Base-by-base conservation (phyloP, 352 stramenopile species). In the Blastocystis sp. region DNA sequence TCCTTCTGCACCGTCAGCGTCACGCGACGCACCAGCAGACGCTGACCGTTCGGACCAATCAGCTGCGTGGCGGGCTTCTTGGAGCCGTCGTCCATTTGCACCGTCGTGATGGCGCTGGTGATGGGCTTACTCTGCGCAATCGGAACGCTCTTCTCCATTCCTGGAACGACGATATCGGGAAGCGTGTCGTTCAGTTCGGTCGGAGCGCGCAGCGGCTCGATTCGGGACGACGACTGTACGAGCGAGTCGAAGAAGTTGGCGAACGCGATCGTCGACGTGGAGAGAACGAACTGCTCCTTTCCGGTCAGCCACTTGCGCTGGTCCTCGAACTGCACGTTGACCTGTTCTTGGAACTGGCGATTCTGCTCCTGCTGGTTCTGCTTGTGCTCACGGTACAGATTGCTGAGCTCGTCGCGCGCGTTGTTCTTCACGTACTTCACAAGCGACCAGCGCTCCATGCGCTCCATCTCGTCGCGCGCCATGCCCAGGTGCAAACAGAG, bases 321-420 rank as follows among this genome's bases (percentile, higher is more conserved):
- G 21, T 81, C 69, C 21, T 64, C 21, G 40, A 81, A 81, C 24
- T 63, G 48, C 9, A 48, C 16, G 53, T 81, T 81, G 4, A 64
- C 69, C 29, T 81, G 69, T 29, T 81, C 56, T 44, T 81, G 69
- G 69, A 81, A 81, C n/a, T 61, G 40, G 16, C n/a, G 27, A 44
- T 81, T 81, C 46, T 63, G 69, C 53, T 81, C 69, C 69, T 81
- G 69, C 46, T 81, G 69, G 32, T 81, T 81, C n/a, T 42, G 46
- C 69, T 81, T 81, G 40, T 81, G 53, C 14, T 64, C 40, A 24
- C 69, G 69, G 36, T 64, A 81, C 4, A 64, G 32, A 38, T 81
- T 51, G 8, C 32, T 40, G 44, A 44, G 24, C 8, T 61, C 38
- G 53, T 64, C 40, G 24, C 27, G 29, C 7, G 44, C 69, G 42